Evolutionary conservation across 2,329 filamentous ascomycete species (phyloP).

Genomic region (Diaporthe sp.): DNA sequence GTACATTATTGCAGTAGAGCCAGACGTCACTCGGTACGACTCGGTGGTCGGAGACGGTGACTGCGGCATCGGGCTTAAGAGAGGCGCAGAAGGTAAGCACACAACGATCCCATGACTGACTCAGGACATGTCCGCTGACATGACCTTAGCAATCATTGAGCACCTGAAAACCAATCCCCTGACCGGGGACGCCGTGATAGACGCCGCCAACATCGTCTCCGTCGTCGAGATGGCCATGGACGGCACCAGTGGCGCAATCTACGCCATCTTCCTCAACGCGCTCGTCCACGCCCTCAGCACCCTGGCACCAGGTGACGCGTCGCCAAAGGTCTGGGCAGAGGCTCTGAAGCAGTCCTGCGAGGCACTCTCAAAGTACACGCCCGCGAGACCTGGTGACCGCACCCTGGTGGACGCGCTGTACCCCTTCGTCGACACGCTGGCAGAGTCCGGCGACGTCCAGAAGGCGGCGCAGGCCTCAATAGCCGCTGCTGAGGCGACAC

Average conservation of each 20-base stretch:
- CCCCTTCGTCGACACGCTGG: conserved; percentile 85
- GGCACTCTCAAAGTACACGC: conserved; percentile 86
- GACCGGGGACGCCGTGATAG: conserved; percentile 66
- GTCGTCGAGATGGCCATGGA: conserved; percentile 72
- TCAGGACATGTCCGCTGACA: conserved; percentile 39
- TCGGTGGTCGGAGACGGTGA: conserved; percentile 93
- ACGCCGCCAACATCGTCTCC: conserved; percentile 66
- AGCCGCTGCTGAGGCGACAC: conserved; percentile 85
- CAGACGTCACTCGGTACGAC: conserved; percentile 80
- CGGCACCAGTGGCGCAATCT: conserved; percentile 72
- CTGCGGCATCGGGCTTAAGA: conserved; percentile 87
- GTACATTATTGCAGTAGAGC: conserved; percentile 75
- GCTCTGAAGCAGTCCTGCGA: conserved; percentile 80
- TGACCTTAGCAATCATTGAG: conserved; percentile 62
- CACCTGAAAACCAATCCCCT: conserved; percentile 61
- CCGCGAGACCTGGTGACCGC: conserved; percentile 88
- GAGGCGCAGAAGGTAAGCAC: conserved; percentile 80
- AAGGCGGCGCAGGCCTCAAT: conserved; percentile 82
- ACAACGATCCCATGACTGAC: background rate
- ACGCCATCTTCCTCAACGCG: conserved; percentile 91
- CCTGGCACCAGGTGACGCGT: conserved; percentile 56
- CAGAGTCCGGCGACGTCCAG: conserved; percentile 74
- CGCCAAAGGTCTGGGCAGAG: conserved; percentile 65
- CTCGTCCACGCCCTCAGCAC: conserved; percentile 75
- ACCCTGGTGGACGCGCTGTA: conserved; percentile 91